Conservation (phyloP, 352 stramenopile species). For the Phytophthora podocarpi region DNA sequence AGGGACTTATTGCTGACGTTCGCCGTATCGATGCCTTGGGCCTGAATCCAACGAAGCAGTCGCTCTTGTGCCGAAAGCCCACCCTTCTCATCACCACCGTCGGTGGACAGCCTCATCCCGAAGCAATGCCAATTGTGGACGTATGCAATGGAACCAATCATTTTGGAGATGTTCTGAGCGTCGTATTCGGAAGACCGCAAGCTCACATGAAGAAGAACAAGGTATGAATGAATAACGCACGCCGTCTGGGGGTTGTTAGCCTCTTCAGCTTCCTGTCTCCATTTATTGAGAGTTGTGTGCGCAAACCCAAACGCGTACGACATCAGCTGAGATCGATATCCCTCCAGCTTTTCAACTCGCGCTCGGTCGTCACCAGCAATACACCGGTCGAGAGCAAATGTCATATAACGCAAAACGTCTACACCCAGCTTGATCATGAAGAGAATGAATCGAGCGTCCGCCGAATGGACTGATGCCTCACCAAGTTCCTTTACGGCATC, state of each 20-base stretch:
- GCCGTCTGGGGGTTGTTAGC: constrained; percentile 80
- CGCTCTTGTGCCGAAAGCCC: constrained; percentile 73
- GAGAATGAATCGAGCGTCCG: constrained; percentile 84
- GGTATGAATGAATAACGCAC: constrained; percentile 88
- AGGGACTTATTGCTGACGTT: constrained; percentile 82
- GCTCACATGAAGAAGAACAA: constrained; percentile 72
- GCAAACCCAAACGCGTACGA: constrained; percentile 77
- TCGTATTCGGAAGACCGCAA: constrained; percentile 77
- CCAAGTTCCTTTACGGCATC: constrained; percentile 81
- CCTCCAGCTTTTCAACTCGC: constrained; percentile 47
- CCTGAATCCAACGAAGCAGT: constrained; percentile 88
- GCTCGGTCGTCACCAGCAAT: constrained; percentile 37
- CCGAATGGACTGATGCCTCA: constrained; percentile 82
- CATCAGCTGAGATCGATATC: constrained; percentile 61
- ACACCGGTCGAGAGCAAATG: constrained; percentile 66
- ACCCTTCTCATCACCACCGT: constrained; percentile 45
- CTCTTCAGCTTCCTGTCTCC: constrained; percentile 70
- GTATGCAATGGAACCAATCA: constrained; percentile 87
- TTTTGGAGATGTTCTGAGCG: constrained; percentile 57
- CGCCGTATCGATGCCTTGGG: constrained; percentile 88
- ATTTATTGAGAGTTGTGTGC: constrained; percentile 74
- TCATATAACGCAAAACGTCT: constrained; percentile 81
- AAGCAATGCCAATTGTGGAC: constrained; percentile 93
- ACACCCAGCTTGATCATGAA: constrained; percentile 89
- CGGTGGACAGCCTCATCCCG: constrained; percentile 80